A percentile compares a stretch with the other conserved stretches of the same genome.
Evolutionary conservation across 139 green algal species (phyloP).

Genomic region (Diplosphaera chodatii): DNA sequence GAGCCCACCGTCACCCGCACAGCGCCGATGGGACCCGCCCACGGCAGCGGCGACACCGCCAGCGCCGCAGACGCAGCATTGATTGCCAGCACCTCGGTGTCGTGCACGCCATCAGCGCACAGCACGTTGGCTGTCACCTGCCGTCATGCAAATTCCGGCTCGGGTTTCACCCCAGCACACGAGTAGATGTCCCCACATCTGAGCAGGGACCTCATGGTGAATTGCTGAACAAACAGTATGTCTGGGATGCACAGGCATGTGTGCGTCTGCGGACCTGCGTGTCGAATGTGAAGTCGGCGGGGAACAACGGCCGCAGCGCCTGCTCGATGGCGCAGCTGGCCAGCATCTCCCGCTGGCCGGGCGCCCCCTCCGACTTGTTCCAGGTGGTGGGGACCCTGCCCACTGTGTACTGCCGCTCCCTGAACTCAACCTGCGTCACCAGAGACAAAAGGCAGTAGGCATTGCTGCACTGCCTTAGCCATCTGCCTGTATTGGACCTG

Average conservation of each 20-base stretch:
- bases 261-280: no score
- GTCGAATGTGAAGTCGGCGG: conserved; percentile 35
- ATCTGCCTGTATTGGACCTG: no score
- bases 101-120: conserved; percentile 36
- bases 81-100: conserved; percentile 61
- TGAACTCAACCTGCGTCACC: conserved; percentile 63
- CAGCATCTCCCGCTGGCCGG: conserved; percentile 60
- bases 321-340: conserved; percentile 44
- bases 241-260: no score
- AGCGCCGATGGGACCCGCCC: conserved; percentile 56
- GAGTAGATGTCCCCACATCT: no score
- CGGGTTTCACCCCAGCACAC: no score
- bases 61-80: conserved; percentile 71
- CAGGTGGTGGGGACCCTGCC: conserved; percentile 59
- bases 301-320: conserved; percentile 68
- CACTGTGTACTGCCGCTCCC: conserved; percentile 50
- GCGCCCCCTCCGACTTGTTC: conserved; percentile 47
- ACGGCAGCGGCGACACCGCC: conserved; percentile 54
- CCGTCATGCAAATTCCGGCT: no score
- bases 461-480: no score
- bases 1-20: conserved; percentile 26
- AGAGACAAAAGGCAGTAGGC: no score
- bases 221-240: no score
- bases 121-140: conserved; percentile 46
- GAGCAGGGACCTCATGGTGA: no score